Evolutionary conservation across 305 asterid genomes (phyloP), one percentile per base, ranked within the genome.

Genomic region (Ilex paraguariensis): DNA sequence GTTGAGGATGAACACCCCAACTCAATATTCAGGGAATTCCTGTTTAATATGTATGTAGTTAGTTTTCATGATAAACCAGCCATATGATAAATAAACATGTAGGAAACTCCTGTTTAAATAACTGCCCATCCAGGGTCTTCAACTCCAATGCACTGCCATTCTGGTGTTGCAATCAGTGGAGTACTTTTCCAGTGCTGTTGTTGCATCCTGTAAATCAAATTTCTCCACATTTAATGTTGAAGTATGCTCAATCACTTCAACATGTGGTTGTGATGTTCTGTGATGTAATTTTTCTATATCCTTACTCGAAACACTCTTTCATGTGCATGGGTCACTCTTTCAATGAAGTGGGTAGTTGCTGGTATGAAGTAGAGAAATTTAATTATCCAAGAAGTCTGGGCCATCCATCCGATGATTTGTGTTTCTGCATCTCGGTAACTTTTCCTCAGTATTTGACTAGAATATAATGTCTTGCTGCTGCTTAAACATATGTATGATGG

Each of bases 91-190:
- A 33, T 33, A 3, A 33, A 33, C 40, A 33, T 33, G 3, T 33
- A 33, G 40, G 7, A 33, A 33, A 3, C 7, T 33, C 40, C 7
- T 33, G 40, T 33, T 33, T 33, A 33, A 33, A 7, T 7, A 3
- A 6, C 2, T 6, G 10, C 28, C 28, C 61, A 48, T 57, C 45
- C 67, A 88, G 98, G 96, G 98, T 63, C 81, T 88, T 66, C 95
- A 83, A 59, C 87, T 86, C 31, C 87, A 80, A 64, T 74, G 77
- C 55, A 73, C 84, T 63, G 95, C 91, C 60, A 73, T 89, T 61
- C 67, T 81, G 56, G 88, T 89, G 73, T 69, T 92, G 89, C 87
- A 81, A 80, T 81, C 90, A 5, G 81, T 82, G 68, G 88, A 87
- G 71, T 76, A 91, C 68, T 85, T 79, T 73, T 73, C 87, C 70